Evolutionary conservation across 148 eudicot species (phyloP).

Genomic region (Talinum fruticosum): DNA sequence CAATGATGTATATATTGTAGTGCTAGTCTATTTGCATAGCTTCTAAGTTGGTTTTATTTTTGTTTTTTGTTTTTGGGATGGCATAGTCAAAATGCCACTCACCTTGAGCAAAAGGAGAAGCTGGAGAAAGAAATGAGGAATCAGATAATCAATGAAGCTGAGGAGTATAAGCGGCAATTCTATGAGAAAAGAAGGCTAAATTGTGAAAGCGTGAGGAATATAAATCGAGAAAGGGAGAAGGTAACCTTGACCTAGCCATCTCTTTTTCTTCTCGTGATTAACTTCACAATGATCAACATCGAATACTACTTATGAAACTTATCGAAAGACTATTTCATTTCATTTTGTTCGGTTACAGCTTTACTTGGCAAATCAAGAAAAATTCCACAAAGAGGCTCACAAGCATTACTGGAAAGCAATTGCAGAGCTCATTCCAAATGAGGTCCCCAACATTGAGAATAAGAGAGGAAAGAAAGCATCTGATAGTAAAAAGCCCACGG

Average conservation of each 20-base stretch:
- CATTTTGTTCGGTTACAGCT: constrained; percentile 19
- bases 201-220: constrained; percentile 45
- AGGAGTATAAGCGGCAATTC: constrained; percentile 61
- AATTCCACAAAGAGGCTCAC: constrained; percentile 49
- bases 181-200: constrained; percentile 59
- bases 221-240: constrained; percentile 82
- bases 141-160: constrained; percentile 72
- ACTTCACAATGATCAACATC: background rate
- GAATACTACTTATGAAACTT: background rate
- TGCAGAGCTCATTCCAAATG: constrained; percentile 41
- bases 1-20: too few relatives aligned
- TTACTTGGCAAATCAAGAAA: constrained; percentile 41
- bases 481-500: constrained; percentile 33
- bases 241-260: constrained; percentile 23
- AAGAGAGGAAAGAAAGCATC: constrained; percentile 37
- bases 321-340: background rate
- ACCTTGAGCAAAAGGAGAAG: constrained; percentile 77
- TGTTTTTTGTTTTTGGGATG: too few relatives aligned
- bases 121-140: constrained; percentile 64
- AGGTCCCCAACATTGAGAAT: constrained; percentile 40
- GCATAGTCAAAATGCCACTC: constrained; percentile 67
- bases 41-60: background rate
- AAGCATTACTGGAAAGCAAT: constrained; percentile 51
- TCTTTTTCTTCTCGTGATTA: background rate
- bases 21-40: background rate